A percentile compares a stretch with the other conserved stretches of the same genome.
phyloP scores from a whole-genome alignment of 2,329 filamentous ascomycete species.

The Botrytis fragariae region DNA sequence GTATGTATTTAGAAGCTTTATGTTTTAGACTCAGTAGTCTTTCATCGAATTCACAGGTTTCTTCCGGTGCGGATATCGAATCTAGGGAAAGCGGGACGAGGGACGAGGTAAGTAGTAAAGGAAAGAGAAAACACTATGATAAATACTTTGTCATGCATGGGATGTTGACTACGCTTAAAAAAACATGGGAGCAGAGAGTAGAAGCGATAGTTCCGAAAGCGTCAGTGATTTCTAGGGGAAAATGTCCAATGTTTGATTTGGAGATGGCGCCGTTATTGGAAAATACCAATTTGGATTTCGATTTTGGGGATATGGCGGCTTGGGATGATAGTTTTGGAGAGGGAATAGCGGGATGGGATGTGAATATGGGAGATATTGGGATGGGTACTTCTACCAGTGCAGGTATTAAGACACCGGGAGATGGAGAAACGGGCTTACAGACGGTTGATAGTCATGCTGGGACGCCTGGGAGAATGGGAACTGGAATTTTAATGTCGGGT shows the following conservation, averaged over 20 bases:
- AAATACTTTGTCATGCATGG: neutral
- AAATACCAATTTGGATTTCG: slow-evolving; percentile 7
- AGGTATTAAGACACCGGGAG: neutral
- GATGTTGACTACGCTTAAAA: slow-evolving; percentile 9
- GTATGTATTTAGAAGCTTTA: slow-evolving; percentile 36
- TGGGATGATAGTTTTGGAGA: neutral
- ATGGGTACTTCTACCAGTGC: neutral
- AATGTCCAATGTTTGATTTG: slow-evolving; percentile 16
- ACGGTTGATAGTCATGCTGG: neutral
- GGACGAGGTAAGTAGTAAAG: neutral
- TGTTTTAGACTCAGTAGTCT: slow-evolving; percentile 31
- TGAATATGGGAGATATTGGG: neutral
- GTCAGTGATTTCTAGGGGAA: neutral
- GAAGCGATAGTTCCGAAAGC: neutral
- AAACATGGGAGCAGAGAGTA: neutral
- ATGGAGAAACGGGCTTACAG: neutral
- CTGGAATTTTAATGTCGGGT: neutral
- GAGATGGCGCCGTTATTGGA: neutral
- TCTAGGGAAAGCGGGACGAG: neutral
- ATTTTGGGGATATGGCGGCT: slow-evolving; percentile 23
- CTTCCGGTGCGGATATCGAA: neutral
- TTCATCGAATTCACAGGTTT: slow-evolving; percentile 12
- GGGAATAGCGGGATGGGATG: neutral
- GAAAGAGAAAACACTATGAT: neutral
- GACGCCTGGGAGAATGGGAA: neutral